Evolutionary conservation across 768 basidiomycete genomes (phyloP), one percentile per base, ranked within the genome.

Genomic region (Phanerochaete carnosa): DNA sequence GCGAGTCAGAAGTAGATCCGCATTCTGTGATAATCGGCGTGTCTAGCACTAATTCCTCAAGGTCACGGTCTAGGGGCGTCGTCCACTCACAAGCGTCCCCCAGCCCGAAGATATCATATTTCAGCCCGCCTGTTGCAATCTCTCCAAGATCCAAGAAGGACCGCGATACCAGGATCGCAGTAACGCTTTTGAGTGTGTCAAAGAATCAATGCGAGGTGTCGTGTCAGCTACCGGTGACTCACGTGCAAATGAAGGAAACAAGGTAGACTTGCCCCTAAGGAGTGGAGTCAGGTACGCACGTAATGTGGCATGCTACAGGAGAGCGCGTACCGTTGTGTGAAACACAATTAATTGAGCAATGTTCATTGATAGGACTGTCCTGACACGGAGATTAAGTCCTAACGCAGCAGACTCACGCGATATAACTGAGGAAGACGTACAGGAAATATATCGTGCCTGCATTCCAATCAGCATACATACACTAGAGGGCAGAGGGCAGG

Each of bases 321-420:
- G 9, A 30, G 19, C 22, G 28, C 56, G 45, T 46, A 46, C 56
- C 11, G 32, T 23, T 7, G n/a, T 15, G 2, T 57, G 45, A 16
- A 46, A 46, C 22, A 55, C 52, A 23, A 47, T 37, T 1, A 60
- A 11, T 23, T 55, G 53, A 12, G 54, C 52, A 8, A 60, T 47
- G 53, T 55, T 60, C 43, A 55, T 55, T 11, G 43, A 29, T 6
- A 60, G 52, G 25, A 55, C 35, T 19, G 45, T 35, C n/a, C 52
- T 60, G 29, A n/a, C 22, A 28, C 3, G 7, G 9, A 22, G 4
- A 16, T 39, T 9, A 39, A n/a, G 23, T 28, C n/a, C n/a, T 15
- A 22, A 28, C n/a, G 37, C 4, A 29, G 33, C 5, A 49, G 33
- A 28, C 8, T 3, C 47, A 57, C 6, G 28, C 8, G 12, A 9